These are phyloP conservation scores for Colletotrichum limetticola DNA, from an alignment of 2,329 filamentous ascomycete genomes.

Conservation along the genomic window DNA sequence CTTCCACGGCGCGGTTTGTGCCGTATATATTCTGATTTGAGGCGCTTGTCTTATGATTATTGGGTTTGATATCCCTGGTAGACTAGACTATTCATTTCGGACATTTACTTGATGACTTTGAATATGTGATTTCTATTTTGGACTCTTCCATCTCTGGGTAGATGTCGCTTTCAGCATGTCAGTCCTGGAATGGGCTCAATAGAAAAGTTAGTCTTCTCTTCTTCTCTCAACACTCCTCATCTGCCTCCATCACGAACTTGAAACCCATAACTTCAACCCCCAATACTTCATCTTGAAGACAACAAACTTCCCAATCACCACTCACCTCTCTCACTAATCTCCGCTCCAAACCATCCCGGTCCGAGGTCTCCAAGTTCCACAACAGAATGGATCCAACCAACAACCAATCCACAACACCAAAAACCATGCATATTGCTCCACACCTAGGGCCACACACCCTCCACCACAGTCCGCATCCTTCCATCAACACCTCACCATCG, in stretches of 20 bases:
- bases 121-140: neutral
- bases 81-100: neutral
- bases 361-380: neutral
- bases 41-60: too few species aligned
- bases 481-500: fast-evolving
- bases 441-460: neutral
- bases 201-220: neutral
- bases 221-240: too few species aligned
- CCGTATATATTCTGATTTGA: slow-evolving; percentile 51
- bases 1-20: slow-evolving; percentile 58
- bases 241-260: neutral
- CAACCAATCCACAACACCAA: neutral
- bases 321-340: neutral
- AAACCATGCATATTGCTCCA: neutral
- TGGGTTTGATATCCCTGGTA: neutral
- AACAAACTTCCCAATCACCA: neutral
- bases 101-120: neutral
- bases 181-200: neutral
- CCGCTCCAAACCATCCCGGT: too few species aligned
- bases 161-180: neutral
- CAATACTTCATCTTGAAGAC: neutral
- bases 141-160: neutral
- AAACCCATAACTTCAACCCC: neutral
- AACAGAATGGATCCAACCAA: neutral
- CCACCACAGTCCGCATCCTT: neutral